A percentile compares a stretch with the other conserved stretches of the same genome.
These are phyloP conservation scores for Pichiaceae sp. DNA, from an alignment of 1,139 yeast species.

Conservation along the genomic window DNA sequence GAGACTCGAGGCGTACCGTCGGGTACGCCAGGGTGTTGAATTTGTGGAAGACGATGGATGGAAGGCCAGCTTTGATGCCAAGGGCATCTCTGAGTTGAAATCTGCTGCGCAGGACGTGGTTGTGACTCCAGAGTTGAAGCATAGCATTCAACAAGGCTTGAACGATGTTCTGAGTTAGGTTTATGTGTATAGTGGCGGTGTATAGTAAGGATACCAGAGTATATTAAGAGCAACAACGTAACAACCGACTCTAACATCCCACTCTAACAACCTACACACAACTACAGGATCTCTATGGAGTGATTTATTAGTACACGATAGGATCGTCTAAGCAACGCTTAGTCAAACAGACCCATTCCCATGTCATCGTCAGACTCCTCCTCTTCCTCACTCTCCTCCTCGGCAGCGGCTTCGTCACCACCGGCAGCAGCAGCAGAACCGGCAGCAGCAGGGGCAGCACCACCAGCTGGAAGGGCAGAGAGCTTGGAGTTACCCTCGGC, in stretches of 20 bases:
- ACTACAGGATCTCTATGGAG: neutral
- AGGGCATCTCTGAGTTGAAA: neutral
- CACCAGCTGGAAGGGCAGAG: constrained; percentile 97
- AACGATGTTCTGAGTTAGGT: neutral
- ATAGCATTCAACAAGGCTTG: constrained; percentile 8
- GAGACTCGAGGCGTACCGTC: constrained; percentile 11
- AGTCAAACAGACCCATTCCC: constrained; percentile 31
- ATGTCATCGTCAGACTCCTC: constrained; percentile 30
- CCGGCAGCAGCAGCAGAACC: constrained; percentile 65
- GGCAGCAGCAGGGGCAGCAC: constrained; percentile 74
- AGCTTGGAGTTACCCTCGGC: constrained; percentile 95
- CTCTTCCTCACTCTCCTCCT: constrained; percentile 47
- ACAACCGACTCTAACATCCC: too few species aligned
- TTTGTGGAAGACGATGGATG: neutral
- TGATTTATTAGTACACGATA: neutral
- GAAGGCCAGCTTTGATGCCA: neutral
- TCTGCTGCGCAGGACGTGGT: neutral
- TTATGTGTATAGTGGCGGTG: neutral
- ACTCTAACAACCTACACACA: too few species aligned
- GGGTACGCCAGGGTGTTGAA: constrained; percentile 7
- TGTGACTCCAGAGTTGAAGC: neutral
- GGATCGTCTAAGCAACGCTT: constrained; percentile 11
- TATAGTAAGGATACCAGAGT: too few species aligned
- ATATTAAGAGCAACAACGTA: too few species aligned
- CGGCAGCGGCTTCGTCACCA: constrained; percentile 58